Evolutionary conservation across 2,329 filamentous ascomycete genomes (phyloP), one percentile per base, ranked within the genome.

Genomic region (Aureobasidium sp.): DNA sequence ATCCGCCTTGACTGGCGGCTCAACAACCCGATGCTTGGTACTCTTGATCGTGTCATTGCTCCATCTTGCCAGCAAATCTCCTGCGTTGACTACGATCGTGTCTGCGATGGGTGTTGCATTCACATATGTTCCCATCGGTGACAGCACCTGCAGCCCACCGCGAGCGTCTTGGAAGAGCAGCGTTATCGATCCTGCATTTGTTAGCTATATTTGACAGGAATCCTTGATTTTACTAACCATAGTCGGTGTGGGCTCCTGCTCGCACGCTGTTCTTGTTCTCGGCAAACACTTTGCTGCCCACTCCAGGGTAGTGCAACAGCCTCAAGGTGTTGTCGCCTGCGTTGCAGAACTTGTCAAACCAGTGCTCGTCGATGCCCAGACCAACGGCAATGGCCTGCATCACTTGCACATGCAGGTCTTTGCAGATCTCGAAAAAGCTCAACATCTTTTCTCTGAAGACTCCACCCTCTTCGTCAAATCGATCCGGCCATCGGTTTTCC

Each of bases 41-140:
- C 89, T 93, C 77, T 89, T 91, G 76, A 97, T 96, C 5, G 84
- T 88, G 70, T 95, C 90, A 70, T 97, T 97, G 65, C 88, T 90
- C 92, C 91, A 96, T 58, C 91, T 81, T 1, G 90, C 87, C 54
- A 97, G 78, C 67, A 97, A 72, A 71, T 97, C 92, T 1, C 91
- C 92, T 0, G 91, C 91, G 69, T 97, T 97, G 66, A 96, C 83
- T 10, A 97, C 90, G 44, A 94, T 87, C 0, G 90, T 91, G 60
- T 85, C 86, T 39, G 85, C 79, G 63, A 96, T 93, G 0, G 92
- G 91, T 7, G 84, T 90, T 1, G 90, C 92, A 69, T 96, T 85
- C 42, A 96, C 85, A 68, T 92, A 96, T 0, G 81, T 84, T 42
- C 68, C 68, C 44, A 83, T 86, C 0, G 91, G 90, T 53, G 85